Percentiles rank a stretch among this genome's conserved stretches.
Evolutionary conservation across 495 filamentous ascomycete genomes (phyloP).

Genomic region (Chaetomidium leptoderma): DNA sequence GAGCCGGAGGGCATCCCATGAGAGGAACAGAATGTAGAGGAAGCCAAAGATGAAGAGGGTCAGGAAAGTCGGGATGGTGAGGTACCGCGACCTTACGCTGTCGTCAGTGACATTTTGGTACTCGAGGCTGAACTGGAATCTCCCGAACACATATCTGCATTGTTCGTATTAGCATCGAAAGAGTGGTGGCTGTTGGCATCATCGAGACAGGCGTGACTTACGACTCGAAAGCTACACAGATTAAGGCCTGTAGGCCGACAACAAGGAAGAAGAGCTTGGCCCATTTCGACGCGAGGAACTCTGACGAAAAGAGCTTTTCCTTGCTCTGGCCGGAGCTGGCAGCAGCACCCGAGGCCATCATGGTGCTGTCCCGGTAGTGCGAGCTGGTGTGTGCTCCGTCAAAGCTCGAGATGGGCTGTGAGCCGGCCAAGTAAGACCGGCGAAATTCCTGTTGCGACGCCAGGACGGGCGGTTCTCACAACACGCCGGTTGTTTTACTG

Average conservation of each 20-base stretch:
- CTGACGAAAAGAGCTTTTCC: constrained; percentile 71
- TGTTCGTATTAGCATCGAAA: constrained; percentile 3
- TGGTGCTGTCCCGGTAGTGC: constrained; percentile 26
- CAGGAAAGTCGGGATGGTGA: constrained; percentile 82
- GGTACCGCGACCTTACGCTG: constrained; percentile 46
- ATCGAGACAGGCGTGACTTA: constrained; percentile 49
- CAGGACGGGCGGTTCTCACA: constrained; percentile 33
- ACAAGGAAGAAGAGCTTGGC: constrained; percentile 78
- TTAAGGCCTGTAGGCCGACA: constrained; percentile 68
- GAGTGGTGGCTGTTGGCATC: not conserved
- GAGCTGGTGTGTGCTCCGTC: constrained; percentile 30
- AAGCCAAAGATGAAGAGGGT: constrained; percentile 97
- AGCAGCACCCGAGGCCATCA: constrained; percentile 23
- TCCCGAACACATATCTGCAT: constrained; percentile 66
- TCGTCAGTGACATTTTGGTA: constrained; percentile 14
- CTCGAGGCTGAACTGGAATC: constrained; percentile 55
- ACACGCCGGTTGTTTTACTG: not conserved
- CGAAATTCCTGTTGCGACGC: constrained; percentile 36
- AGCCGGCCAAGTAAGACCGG: constrained; percentile 39
- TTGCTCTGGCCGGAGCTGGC: constrained; percentile 29
- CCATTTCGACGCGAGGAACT: constrained; percentile 76
- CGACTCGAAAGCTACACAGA: constrained; percentile 80
- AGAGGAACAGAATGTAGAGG: constrained; percentile 80
- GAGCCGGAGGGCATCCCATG: constrained; percentile 86
- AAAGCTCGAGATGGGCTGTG: constrained; percentile 35